phyloP scores from a whole-genome alignment of 495 filamentous ascomycete genomes.

The Aspergillus sclerotiicarbonarius region DNA sequence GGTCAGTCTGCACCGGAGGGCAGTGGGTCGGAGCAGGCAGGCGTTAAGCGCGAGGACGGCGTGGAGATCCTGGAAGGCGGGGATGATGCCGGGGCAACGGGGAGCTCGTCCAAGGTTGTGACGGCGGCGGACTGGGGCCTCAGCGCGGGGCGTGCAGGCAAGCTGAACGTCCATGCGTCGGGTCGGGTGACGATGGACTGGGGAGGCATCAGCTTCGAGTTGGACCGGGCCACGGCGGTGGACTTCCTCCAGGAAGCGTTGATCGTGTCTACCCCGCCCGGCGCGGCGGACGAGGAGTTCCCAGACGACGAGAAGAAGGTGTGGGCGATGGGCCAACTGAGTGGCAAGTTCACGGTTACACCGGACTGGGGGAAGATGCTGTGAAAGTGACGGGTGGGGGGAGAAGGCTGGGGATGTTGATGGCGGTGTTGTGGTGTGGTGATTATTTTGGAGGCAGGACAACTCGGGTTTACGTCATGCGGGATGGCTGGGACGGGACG shows the following conservation, averaged over 20 bases:
- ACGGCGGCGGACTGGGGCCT: constrained; percentile 44
- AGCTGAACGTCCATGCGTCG: constrained; percentile 52
- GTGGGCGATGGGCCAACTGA: constrained; percentile 52
- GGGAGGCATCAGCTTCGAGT: constrained; percentile 49
- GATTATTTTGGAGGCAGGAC: not conserved
- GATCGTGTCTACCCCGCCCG: constrained; percentile 36
- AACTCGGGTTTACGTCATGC: not conserved
- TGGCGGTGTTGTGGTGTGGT: not conserved
- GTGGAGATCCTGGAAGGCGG: constrained; percentile 31
- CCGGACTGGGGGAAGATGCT: constrained; percentile 51
- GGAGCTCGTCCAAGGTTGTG: constrained; percentile 27
- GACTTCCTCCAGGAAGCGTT: constrained; percentile 48
- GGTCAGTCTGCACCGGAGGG: constrained; percentile 1
- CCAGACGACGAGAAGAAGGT: constrained; percentile 32
- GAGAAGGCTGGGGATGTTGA: not conserved
- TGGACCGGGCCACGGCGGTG: constrained; percentile 42
- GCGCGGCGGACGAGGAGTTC: constrained; percentile 23
- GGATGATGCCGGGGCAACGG: constrained; percentile 16
- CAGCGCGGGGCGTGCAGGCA: constrained; percentile 55
- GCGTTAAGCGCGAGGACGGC: constrained; percentile 36
- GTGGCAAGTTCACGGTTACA: constrained; percentile 48
- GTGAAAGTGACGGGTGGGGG: constrained; percentile 22
- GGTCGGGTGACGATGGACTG: constrained; percentile 48
- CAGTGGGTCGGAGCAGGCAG: not conserved
- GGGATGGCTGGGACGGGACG: not conserved